These are phyloP conservation scores for Ascochyta pisi DNA, from an alignment of 2,329 filamentous ascomycete genomes.

Conservation along the genomic window DNA sequence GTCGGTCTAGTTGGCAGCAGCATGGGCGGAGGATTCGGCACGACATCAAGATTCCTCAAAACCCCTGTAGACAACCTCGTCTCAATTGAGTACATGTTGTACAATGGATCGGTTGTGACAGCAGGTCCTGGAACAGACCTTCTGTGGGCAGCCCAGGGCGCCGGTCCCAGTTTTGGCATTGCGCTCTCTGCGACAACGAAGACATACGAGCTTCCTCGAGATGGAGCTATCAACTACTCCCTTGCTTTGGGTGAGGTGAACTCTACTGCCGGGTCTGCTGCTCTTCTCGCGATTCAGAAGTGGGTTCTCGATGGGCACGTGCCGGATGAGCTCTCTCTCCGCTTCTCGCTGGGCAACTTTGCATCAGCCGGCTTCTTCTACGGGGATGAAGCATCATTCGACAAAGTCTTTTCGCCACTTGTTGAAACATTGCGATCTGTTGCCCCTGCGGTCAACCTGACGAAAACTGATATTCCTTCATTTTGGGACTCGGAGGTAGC, in stretches of 20 bases:
- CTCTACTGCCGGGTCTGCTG: constrained; percentile 6
- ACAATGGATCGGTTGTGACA: constrained; percentile 16
- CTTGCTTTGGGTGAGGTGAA: constrained; percentile 7
- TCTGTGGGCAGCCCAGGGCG: constrained; percentile 22
- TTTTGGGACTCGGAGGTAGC: constrained; percentile 27
- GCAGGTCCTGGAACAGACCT: constrained; percentile 17
- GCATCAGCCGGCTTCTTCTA: constrained; percentile 24
- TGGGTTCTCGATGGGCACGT: constrained; percentile 16
- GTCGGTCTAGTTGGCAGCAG: constrained; percentile 15
- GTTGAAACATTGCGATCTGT: constrained; percentile 14
- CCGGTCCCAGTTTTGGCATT: constrained; percentile 20
- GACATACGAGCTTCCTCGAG: constrained; percentile 11
- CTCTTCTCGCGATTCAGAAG: constrained; percentile 23
- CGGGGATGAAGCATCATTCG: constrained; percentile 18
- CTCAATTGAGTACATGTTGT: constrained; percentile 20
- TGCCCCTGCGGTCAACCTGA: constrained; percentile 6
- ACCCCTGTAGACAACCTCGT: constrained; percentile 20
- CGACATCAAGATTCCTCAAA: constrained; percentile 16
- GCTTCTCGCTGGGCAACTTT: constrained; percentile 17
- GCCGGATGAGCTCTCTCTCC: constrained; percentile 23
- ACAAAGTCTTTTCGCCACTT: constrained; percentile 17
- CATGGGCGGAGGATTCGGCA: constrained; percentile 20
- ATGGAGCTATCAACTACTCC: constrained; percentile 18
- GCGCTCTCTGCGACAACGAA: constrained; percentile 18
- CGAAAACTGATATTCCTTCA: constrained; percentile 17